These are phyloP conservation scores for Clavariopsis aquatica DNA, from an alignment of 495 filamentous ascomycete genomes.

Conservation along the genomic window DNA sequence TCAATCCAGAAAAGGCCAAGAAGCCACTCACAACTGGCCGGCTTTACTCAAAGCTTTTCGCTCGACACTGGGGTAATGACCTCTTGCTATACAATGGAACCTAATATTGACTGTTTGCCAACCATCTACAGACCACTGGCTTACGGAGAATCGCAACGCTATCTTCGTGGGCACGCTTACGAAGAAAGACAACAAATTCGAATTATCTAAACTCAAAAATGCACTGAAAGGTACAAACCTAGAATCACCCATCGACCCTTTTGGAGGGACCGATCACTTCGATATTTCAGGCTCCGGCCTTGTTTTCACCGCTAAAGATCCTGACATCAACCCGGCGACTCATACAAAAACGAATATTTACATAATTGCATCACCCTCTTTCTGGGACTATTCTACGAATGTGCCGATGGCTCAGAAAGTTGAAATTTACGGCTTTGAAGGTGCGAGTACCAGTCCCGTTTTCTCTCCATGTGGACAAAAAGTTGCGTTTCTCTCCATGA, in stretches of 20 bases:
- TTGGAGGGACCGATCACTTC: conserved; percentile 62
- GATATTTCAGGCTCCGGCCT: conserved; percentile 60
- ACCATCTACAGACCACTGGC: conserved; percentile 46
- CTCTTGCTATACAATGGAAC: not conserved
- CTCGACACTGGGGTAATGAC: conserved; percentile 56
- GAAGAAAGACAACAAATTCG: conserved; percentile 47
- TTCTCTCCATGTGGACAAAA: conserved; percentile 73
- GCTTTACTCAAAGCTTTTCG: conserved; percentile 59
- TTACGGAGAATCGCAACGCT: conserved; percentile 49
- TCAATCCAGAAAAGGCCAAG: conserved; percentile 57
- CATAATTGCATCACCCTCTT: conserved; percentile 64
- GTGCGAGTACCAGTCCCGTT: conserved; percentile 67
- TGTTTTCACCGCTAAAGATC: conserved; percentile 85
- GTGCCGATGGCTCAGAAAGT: conserved; percentile 47
- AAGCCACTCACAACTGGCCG: conserved; percentile 55
- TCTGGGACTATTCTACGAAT: conserved; percentile 35
- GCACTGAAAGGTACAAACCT: conserved; percentile 58
- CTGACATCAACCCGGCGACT: conserved; percentile 69
- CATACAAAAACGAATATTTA: conserved; percentile 82
- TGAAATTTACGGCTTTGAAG: conserved; percentile 54
- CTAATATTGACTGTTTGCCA: not conserved
- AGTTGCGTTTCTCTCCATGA: conserved; percentile 68
- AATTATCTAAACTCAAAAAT: conserved; percentile 55
- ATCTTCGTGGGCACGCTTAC: conserved; percentile 70
- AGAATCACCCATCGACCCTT: conserved; percentile 64